phyloP scores from a whole-genome alignment of 2,329 filamentous ascomycete species.

The Pezicula rhizophila region DNA sequence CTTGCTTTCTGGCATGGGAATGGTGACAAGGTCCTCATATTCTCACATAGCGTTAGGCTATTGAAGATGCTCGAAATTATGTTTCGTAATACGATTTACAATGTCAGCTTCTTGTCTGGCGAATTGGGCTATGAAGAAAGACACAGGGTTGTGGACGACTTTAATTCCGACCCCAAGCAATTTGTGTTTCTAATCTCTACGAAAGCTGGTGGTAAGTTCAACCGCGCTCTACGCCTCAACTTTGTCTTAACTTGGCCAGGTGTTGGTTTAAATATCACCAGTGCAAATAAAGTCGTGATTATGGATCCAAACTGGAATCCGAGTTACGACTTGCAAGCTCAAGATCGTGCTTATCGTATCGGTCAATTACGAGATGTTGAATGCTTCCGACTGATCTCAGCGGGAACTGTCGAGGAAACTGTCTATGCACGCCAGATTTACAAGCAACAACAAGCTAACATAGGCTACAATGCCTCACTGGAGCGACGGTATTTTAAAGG shows the following conservation, averaged over 20 bases:
- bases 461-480: slow-evolving; percentile 86
- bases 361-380: slow-evolving; percentile 91
- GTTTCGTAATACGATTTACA: slow-evolving; percentile 84
- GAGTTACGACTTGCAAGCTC: slow-evolving; percentile 86
- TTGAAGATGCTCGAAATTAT: slow-evolving; percentile 78
- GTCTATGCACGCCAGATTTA: slow-evolving; percentile 97
- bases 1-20: slow-evolving; percentile 84
- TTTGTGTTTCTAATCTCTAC: slow-evolving; percentile 97
- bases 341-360: slow-evolving; percentile 93
- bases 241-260: slow-evolving; percentile 29
- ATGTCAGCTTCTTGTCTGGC: slow-evolving; percentile 85
- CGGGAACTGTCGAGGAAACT: slow-evolving; percentile 93
- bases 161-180: slow-evolving; percentile 79
- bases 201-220: slow-evolving; percentile 61
- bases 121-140: slow-evolving; percentile 78
- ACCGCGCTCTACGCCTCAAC: background rate
- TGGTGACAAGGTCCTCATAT: slow-evolving; percentile 91
- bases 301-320: slow-evolving; percentile 98
- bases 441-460: slow-evolving; percentile 98
- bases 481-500: slow-evolving; percentile 95
- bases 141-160: slow-evolving; percentile 76
- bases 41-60: slow-evolving; percentile 84
- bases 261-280: slow-evolving; percentile 92
- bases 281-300: slow-evolving; percentile 96
- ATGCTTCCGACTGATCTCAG: slow-evolving; percentile 84